Percentiles rank a stretch among this genome's conserved stretches.
phyloP scores from a whole-genome alignment of 495 filamentous ascomycete genomes.

The Lepidopterella palustris region DNA sequence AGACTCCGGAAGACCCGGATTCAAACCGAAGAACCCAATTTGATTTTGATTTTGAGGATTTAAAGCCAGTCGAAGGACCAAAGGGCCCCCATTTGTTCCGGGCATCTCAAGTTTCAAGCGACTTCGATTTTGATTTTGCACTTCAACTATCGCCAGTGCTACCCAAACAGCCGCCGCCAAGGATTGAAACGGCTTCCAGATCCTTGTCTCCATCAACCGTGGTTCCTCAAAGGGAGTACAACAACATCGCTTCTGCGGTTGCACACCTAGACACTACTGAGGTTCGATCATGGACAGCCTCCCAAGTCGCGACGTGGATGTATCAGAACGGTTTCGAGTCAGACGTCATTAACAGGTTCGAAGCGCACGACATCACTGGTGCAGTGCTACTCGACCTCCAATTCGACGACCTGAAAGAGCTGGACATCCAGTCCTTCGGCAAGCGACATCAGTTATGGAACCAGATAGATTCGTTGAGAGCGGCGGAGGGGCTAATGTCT shows the following conservation, averaged over 20 bases:
- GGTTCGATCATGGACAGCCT: slow-evolving; percentile 59
- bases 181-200: slow-evolving; percentile 31
- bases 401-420: slow-evolving; percentile 87
- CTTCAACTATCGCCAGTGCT: slow-evolving; percentile 60
- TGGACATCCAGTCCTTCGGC: slow-evolving; percentile 88
- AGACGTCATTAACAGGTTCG: slow-evolving; percentile 70
- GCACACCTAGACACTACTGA: slow-evolving; percentile 52
- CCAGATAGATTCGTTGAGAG: slow-evolving; percentile 66
- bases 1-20: slow-evolving; percentile 49
- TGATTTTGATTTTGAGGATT: slow-evolving; percentile 36
- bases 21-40: slow-evolving; percentile 46
- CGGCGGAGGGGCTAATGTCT: slow-evolving; percentile 38
- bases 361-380: slow-evolving; percentile 85
- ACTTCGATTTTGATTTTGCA: slow-evolving; percentile 49
- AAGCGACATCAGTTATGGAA: slow-evolving; percentile 81
- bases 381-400: slow-evolving; percentile 77
- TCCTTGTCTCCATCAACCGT: slow-evolving; percentile 30
- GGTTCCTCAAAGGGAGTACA: slow-evolving; percentile 32
- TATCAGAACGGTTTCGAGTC: slow-evolving; percentile 62
- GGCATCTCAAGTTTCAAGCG: slow-evolving; percentile 43
- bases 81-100: slow-evolving; percentile 87
- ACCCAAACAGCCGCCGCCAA: slow-evolving; percentile 31
- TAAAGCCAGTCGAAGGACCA: slow-evolving; percentile 68
- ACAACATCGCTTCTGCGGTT: slow-evolving; percentile 37
- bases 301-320: slow-evolving; percentile 80